These are phyloP conservation scores for Mycena vulgaris DNA, from an alignment of 768 basidiomycete genomes.

Conservation along the genomic window DNA sequence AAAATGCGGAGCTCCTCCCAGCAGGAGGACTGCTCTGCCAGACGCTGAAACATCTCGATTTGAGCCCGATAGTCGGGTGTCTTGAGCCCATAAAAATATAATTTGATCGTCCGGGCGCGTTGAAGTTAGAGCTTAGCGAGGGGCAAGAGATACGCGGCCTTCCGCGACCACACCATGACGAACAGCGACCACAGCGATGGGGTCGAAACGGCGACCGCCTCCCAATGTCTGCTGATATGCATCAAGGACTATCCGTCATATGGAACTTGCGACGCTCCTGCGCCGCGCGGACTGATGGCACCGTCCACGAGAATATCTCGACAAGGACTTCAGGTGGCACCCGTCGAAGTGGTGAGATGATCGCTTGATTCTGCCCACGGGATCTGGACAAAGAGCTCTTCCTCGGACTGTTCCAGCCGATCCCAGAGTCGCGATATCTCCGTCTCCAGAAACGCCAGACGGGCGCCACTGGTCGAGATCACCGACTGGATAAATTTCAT, in stretches of 20 bases:
- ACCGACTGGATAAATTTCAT: background rate
- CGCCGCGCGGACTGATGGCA: background rate
- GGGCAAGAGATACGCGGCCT: background rate
- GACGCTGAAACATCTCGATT: background rate
- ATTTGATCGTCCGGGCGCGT: background rate
- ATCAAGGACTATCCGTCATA: background rate
- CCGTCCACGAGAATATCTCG: conserved; percentile 12
- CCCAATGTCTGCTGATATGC: conserved; percentile 11
- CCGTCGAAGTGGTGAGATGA: conserved; percentile 6
- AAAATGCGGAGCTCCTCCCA: conserved; percentile 14
- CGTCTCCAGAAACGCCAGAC: background rate
- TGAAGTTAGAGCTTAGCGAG: background rate
- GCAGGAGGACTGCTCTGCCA: background rate
- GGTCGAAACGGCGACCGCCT: conserved; percentile 2
- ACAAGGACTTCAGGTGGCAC: conserved; percentile 15
- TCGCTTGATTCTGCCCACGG: background rate
- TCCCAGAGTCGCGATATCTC: conserved; percentile 5
- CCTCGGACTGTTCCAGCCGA: background rate
- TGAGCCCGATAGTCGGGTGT: background rate
- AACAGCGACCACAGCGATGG: conserved; percentile 15
- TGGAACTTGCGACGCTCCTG: background rate
- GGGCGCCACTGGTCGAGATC: background rate
- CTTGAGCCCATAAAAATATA: background rate
- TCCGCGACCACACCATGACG: background rate
- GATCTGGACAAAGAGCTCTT: background rate